Evolutionary conservation across 768 basidiomycete species (phyloP), one percentile per base, ranked within the genome.

Genomic region (Vararia minispora): DNA sequence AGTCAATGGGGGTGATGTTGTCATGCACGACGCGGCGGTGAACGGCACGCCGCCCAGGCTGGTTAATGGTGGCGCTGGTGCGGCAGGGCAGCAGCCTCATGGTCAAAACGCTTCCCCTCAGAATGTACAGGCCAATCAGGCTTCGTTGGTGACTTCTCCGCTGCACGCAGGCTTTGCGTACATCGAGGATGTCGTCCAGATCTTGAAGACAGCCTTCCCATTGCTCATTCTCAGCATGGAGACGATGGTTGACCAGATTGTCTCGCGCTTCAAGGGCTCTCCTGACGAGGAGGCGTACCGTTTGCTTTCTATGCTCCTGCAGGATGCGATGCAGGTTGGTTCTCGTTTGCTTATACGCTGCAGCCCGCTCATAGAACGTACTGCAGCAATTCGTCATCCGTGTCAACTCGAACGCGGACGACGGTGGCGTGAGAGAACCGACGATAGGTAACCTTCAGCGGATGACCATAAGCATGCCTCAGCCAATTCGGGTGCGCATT

Each of bases 251-350:
- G 95, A 99, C 48, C 91, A 97, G 59, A 84, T 99, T 46, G 70
- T 77, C 16, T 73, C 78, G 42, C 75, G 90, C 36, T 94, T 97
- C 64, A 94, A 95, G 57, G 75, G 84, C 2, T 69, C 74, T 1
- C 71, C 77, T 2, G 95, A 99, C 42, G 95, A 99, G 59, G 92
- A 97, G 47, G 79, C 91, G 6, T 97, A 97, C 60, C 75, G 95
- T 13, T 76, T 88, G 50, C 75, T 91, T 31, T 83, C 80, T 47
- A 81, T 92, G 62, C 63, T 98, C 16, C 64, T 97, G 25, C 76
- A 81, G 43, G 94, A 97, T 54, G 90, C 84, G 2, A 69, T 92
- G 45, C 74, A 78, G 64, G 91, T 91, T 53, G 42, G 66, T 49
- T 8, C 2, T 9, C 17, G 16, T 30, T 18, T 22, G 35, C n/a